These are phyloP conservation scores for Polytrichum commune DNA, from an alignment of 225 moss, liverwort and hornwort genomes.

Conservation along the genomic window DNA sequence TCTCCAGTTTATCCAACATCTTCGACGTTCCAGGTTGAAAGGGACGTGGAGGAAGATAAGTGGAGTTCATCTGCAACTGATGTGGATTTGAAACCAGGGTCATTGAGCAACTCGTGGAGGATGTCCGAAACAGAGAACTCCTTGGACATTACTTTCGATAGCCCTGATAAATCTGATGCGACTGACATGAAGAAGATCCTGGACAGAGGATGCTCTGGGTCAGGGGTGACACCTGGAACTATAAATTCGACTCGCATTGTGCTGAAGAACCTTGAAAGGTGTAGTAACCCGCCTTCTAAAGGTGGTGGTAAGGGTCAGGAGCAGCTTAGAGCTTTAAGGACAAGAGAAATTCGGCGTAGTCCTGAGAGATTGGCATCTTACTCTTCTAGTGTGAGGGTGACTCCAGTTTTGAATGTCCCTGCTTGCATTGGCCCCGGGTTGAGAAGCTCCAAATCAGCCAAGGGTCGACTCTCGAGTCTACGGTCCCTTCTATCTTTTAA, in stretches of 20 bases:
- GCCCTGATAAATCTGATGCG: slow-evolving; percentile 28
- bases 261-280: slow-evolving; percentile 71
- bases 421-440: slow-evolving; percentile 86
- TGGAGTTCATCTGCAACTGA: slow-evolving; percentile 54
- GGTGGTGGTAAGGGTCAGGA: slow-evolving; percentile 68
- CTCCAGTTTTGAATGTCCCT: slow-evolving; percentile 87
- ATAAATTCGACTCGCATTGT: slow-evolving; percentile 60
- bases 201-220: slow-evolving; percentile 26
- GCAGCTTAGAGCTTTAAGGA: slow-evolving; percentile 71
- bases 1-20: slow-evolving; percentile 55
- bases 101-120: slow-evolving; percentile 42
- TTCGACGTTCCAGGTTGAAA: slow-evolving; percentile 14
- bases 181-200: slow-evolving; percentile 33
- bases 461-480: slow-evolving; percentile 70
- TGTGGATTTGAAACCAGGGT: slow-evolving; percentile 44
- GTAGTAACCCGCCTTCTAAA: slow-evolving; percentile 50
- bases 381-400: slow-evolving; percentile 74
- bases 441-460: slow-evolving; percentile 74
- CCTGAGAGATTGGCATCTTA: slow-evolving; percentile 73
- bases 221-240: slow-evolving; percentile 11
- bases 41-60: slow-evolving; percentile 30
- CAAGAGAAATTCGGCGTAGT: slow-evolving; percentile 86
- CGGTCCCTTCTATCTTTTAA: slow-evolving; percentile 74
- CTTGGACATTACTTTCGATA: slow-evolving; percentile 49
- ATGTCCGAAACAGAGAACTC: slow-evolving; percentile 53